Percentiles rank a stretch among this genome's conserved stretches.
Evolutionary conservation across 148 eudicot species (phyloP).

Genomic region (Diospyros kaki): DNA sequence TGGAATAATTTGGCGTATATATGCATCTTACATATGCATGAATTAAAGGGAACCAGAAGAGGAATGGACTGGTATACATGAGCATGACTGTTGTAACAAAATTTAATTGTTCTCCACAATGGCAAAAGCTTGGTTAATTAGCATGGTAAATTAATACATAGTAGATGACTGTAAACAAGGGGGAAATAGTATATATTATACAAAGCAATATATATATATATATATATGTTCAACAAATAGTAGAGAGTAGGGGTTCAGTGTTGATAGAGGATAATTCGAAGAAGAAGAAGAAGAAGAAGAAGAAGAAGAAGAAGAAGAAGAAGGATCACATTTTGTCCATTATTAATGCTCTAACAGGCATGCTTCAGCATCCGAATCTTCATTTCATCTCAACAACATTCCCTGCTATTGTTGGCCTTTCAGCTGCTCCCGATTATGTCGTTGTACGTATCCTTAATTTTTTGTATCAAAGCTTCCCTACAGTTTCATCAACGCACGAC

Average conservation of each 20-base stretch:
- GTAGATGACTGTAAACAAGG: background rate
- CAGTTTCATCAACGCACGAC: background rate
- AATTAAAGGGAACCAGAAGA: too few relatives aligned
- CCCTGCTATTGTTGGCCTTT: background rate
- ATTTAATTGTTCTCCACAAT: too few relatives aligned
- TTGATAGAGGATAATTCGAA: constrained; percentile 18
- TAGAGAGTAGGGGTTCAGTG: constrained; percentile 23
- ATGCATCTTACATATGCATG: too few relatives aligned
- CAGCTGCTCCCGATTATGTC: constrained; percentile 72
- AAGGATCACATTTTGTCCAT: too few relatives aligned
- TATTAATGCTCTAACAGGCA: background rate
- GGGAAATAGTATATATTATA: background rate
- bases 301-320: constrained; percentile 15
- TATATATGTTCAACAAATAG: background rate
- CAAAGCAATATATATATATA: background rate
- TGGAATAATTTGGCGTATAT: too few relatives aligned
- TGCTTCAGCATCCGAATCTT: constrained; percentile 17
- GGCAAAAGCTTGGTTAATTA: too few relatives aligned
- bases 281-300: constrained; percentile 14
- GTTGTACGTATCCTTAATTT: constrained; percentile 55
- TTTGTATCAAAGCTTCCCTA: constrained; percentile 77
- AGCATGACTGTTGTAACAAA: too few relatives aligned
- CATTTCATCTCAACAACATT: constrained; percentile 20
- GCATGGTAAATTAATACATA: too few relatives aligned
- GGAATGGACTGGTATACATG: too few relatives aligned